These are phyloP conservation scores for Claviceps digitariae DNA, from an alignment of 2,329 filamentous ascomycete species.

Conservation along the genomic window DNA sequence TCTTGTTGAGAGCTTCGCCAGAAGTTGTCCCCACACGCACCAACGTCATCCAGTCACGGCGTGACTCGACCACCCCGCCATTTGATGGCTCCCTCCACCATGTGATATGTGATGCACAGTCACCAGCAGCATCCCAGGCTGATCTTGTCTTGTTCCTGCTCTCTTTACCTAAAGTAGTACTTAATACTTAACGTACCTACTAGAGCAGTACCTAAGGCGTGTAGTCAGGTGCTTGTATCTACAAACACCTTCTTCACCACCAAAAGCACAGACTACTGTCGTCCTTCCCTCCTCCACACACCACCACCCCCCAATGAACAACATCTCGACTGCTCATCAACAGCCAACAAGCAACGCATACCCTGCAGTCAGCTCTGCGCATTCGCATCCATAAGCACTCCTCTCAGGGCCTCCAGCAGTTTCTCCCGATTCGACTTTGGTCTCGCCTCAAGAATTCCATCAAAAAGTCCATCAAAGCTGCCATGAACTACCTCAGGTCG, in stretches of 20 bases:
- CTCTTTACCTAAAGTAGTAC: too few relatives aligned
- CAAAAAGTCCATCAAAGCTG: background rate
- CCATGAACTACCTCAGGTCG: constrained; percentile 85
- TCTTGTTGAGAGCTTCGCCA: too few relatives aligned
- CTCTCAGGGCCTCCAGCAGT: too few relatives aligned
- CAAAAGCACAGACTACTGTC: background rate
- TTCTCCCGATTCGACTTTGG: background rate
- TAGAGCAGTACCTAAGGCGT: too few relatives aligned
- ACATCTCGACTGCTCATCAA: background rate
- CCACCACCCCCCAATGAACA: background rate
- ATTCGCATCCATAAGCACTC: background rate
- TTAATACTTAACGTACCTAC: too few relatives aligned
- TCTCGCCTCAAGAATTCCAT: background rate
- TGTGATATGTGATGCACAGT: too few relatives aligned
- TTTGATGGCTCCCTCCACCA: background rate
- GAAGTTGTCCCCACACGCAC: background rate
- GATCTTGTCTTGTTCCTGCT: too few relatives aligned
- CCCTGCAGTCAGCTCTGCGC: background rate
- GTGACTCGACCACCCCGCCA: background rate
- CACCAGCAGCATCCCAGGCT: too few relatives aligned
- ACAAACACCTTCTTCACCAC: background rate
- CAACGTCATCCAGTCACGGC: background rate
- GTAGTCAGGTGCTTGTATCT: too few relatives aligned
- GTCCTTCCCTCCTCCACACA: background rate
- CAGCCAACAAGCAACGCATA: background rate